phyloP scores from a whole-genome alignment of 768 basidiomycete genomes.

The Rhodotorula paludigena region DNA sequence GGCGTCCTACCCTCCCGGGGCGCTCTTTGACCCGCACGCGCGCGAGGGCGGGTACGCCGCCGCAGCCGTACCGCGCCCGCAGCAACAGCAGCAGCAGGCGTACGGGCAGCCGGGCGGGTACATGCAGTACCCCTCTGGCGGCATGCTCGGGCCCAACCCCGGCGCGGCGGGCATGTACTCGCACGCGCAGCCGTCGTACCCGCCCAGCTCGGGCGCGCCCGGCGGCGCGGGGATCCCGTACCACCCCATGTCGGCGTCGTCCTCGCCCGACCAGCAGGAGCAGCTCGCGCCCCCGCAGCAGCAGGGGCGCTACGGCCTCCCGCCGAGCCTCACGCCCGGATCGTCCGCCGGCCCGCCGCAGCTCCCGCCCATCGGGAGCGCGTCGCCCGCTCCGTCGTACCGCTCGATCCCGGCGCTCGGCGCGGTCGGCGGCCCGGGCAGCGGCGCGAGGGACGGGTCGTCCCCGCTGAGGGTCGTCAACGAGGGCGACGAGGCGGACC shows the following conservation, averaged over 20 bases:
- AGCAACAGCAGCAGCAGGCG: background rate
- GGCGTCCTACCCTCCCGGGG: no score
- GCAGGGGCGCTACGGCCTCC: background rate
- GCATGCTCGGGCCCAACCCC: background rate
- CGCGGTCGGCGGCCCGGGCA: background rate
- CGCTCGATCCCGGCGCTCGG: constrained; percentile 5
- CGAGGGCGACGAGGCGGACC: background rate
- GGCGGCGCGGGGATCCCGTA: background rate
- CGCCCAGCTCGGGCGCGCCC: background rate
- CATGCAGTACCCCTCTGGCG: background rate
- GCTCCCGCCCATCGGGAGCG: background rate
- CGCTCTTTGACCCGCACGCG: constrained; percentile 19
- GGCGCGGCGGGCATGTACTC: background rate
- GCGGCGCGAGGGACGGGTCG: background rate
- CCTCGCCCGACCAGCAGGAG: background rate
- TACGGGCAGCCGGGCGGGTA: background rate
- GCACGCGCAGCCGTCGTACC: background rate
- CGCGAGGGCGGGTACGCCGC: constrained; percentile 21
- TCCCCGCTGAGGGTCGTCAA: constrained; percentile 5
- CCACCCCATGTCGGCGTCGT: background rate
- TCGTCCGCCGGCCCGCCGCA: no score
- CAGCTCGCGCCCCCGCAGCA: background rate
- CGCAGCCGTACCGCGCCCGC: background rate
- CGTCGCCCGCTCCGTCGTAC: no score
- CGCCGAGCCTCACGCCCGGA: background rate